A percentile compares a stretch with the other conserved stretches of the same genome.
These are phyloP conservation scores for Glomus cerebriforme DNA, from an alignment of 192 early-diverging fungal species.

Conservation along the genomic window DNA sequence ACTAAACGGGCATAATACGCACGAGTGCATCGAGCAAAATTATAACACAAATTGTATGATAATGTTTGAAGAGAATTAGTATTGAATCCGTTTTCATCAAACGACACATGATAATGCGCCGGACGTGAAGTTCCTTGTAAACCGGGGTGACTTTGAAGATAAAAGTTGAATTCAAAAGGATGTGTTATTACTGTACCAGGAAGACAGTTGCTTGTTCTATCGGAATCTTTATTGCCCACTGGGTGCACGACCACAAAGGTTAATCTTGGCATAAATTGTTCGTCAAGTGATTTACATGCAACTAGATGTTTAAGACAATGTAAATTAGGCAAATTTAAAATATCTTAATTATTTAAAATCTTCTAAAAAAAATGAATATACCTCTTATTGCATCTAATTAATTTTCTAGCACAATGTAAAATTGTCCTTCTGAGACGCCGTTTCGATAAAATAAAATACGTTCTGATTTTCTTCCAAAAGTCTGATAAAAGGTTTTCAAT, in stretches of 20 bases:
- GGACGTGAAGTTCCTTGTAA: conserved; percentile 63
- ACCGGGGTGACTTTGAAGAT: conserved; percentile 25
- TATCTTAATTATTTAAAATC: background rate
- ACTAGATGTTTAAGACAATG: too few species aligned
- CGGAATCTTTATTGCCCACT: too few species aligned
- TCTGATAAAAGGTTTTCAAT: conserved; percentile 26
- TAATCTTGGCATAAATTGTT: too few species aligned
- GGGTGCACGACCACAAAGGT: too few species aligned
- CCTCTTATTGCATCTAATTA: background rate
- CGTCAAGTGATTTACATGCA: too few species aligned
- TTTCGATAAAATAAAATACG: background rate
- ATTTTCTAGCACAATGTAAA: background rate
- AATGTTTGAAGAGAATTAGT: too few species aligned
- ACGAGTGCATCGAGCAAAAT: conserved; percentile 82
- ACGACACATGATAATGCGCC: conserved; percentile 33
- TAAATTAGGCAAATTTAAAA: too few species aligned
- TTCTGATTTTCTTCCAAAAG: background rate
- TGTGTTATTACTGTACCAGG: too few species aligned
- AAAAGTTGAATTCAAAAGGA: too few species aligned
- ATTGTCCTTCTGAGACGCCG: background rate
- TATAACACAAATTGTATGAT: background rate
- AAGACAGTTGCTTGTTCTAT: too few species aligned
- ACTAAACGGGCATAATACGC: conserved; percentile 28
- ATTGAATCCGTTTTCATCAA: too few species aligned
- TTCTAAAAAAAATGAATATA: background rate